Evolutionary conservation across 2,329 filamentous ascomycete species (phyloP).

Genomic region (Diaporthe sp.): DNA sequence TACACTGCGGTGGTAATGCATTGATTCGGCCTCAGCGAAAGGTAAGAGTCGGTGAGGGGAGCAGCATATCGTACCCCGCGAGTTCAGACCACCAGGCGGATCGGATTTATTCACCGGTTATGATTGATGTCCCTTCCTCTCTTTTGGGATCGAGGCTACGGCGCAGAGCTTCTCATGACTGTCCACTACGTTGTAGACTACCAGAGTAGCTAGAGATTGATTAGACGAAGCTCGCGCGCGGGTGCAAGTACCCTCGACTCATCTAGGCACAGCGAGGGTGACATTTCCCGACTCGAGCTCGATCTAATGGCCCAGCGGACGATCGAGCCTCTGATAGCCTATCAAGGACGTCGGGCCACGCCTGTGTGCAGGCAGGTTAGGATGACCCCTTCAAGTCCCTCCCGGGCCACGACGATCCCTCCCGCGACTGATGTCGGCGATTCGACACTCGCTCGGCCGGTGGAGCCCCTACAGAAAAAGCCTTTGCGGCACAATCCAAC

Average conservation of each 20-base stretch:
- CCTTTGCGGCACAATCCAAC: conserved; percentile 2
- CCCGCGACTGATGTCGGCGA: background rate
- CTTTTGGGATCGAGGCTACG: background rate
- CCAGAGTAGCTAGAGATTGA: too few relatives aligned
- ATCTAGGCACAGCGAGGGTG: background rate
- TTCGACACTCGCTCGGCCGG: conserved; percentile 12
- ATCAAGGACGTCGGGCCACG: background rate
- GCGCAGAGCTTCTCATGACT: background rate
- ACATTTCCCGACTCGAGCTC: conserved; percentile 20
- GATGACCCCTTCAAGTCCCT: conserved; percentile 15
- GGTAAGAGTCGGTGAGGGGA: conserved; percentile 4
- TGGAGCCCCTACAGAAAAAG: background rate
- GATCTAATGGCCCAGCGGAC: background rate
- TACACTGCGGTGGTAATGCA: background rate
- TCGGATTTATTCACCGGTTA: background rate
- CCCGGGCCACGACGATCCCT: conserved; percentile 6
- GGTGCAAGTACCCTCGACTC: conserved; percentile 19
- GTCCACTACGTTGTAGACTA: too few relatives aligned
- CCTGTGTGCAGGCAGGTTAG: background rate
- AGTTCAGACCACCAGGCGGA: background rate
- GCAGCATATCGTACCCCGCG: background rate
- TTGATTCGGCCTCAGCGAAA: background rate
- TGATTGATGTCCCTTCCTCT: background rate
- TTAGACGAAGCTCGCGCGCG: background rate
- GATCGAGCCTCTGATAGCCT: background rate